These are phyloP conservation scores for Diaporthe nobilis DNA, from an alignment of 2,329 filamentous ascomycete species.

Conservation along the genomic window DNA sequence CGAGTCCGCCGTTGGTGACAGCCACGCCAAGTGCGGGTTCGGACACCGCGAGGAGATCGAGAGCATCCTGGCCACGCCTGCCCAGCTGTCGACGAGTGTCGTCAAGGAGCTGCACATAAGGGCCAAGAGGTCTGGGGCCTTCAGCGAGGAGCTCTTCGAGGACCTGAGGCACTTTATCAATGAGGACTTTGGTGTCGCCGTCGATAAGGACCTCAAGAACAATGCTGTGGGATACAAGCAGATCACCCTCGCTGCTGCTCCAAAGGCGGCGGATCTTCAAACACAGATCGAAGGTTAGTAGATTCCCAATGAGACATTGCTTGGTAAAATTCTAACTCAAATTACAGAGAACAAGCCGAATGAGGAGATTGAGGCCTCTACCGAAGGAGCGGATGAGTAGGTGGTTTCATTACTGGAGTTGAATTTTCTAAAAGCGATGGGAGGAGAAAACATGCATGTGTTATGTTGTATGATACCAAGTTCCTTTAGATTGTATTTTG, in stretches of 20 bases:
- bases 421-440: conserved; percentile 11
- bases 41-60: conserved; percentile 41
- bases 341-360: background rate
- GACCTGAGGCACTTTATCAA: conserved; percentile 33
- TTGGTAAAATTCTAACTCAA: background rate
- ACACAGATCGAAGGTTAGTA: background rate
- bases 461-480: conserved; percentile 37
- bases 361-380: background rate
- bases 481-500: background rate
- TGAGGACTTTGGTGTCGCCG: background rate
- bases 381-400: background rate
- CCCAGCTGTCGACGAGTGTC: conserved; percentile 22
- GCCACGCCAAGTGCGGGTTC: conserved; percentile 45
- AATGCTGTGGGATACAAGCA: conserved; percentile 29
- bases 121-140: conserved; percentile 43
- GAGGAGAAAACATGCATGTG: background rate
- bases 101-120: conserved; percentile 42
- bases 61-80: conserved; percentile 26
- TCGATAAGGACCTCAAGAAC: conserved; percentile 18
- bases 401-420: background rate
- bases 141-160: conserved; percentile 37
- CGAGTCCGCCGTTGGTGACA: conserved; percentile 36
- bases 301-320: too few species aligned
- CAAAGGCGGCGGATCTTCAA: background rate
- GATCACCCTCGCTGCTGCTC: background rate